A percentile compares a stretch with the other conserved stretches of the same genome.
Evolutionary conservation across 2,329 filamentous ascomycete species (phyloP).

Genomic region (Reticulascus tulasneorum): DNA sequence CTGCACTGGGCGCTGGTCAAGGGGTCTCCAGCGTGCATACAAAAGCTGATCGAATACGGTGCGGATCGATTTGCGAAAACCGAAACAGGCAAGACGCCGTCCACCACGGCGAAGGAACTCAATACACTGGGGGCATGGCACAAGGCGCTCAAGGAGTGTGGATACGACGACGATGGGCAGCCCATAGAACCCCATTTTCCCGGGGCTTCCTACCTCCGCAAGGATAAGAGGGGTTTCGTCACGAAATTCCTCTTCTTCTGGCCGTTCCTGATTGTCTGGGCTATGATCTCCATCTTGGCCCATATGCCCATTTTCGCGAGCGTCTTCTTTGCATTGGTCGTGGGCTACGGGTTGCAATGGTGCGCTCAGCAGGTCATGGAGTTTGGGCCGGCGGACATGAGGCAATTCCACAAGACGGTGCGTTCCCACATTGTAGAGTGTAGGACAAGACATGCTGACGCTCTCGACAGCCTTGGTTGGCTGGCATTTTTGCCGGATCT

Average conservation of each 20-base stretch:
- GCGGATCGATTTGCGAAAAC: slow-evolving; percentile 90
- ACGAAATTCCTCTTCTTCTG: slow-evolving; percentile 85
- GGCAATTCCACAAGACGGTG: slow-evolving; percentile 84
- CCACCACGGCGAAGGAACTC: slow-evolving; percentile 82
- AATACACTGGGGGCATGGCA: slow-evolving; percentile 81
- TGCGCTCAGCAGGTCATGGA: slow-evolving; percentile 72
- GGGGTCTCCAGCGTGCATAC: slow-evolving; percentile 81
- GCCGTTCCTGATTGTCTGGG: slow-evolving; percentile 74
- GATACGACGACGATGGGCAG: slow-evolving; percentile 76
- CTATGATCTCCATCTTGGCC: slow-evolving; percentile 67
- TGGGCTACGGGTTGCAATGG: slow-evolving; percentile 71
- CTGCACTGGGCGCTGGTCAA: slow-evolving; percentile 96
- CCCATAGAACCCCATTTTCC: slow-evolving; percentile 68
- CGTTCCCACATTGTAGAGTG: slow-evolving; percentile 24
- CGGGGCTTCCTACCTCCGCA: slow-evolving; percentile 65
- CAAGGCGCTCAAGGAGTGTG: slow-evolving; percentile 75
- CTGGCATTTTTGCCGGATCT: slow-evolving; percentile 87
- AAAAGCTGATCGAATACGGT: slow-evolving; percentile 94
- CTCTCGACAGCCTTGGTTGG: slow-evolving; percentile 71
- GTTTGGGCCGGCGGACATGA: slow-evolving; percentile 84
- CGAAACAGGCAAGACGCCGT: slow-evolving; percentile 83
- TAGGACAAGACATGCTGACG: slow-evolving; percentile 14
- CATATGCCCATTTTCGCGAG: slow-evolving; percentile 70
- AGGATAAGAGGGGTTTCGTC: slow-evolving; percentile 74
- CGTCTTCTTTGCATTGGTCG: slow-evolving; percentile 64